Conservation (phyloP, 768 basidiomycete genomes). For the Leccinum obscurum region DNA sequence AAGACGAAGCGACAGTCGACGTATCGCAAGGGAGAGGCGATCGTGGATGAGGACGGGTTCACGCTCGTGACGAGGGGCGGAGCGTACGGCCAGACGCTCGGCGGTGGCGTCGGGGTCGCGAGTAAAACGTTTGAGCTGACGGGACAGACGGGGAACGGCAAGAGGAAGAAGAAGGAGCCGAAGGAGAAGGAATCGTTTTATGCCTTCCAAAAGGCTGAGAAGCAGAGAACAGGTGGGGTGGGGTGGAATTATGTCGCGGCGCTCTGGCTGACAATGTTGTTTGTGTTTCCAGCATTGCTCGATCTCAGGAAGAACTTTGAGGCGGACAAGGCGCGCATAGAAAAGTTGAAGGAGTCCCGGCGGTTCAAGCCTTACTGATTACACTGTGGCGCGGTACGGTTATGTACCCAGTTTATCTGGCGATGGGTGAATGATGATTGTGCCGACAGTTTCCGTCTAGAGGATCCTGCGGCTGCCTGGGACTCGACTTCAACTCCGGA, state of each 20-base stretch:
- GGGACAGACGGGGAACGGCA: conserved; percentile 33
- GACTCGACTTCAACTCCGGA: not conserved
- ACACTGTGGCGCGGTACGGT: not conserved
- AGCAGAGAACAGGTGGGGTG: conserved; percentile 74
- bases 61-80: conserved; percentile 93
- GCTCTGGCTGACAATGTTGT: conserved; percentile 4
- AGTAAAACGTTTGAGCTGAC: conserved; percentile 54
- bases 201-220: conserved; percentile 87
- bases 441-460: too few species aligned
- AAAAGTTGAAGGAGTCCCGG: conserved; percentile 59
- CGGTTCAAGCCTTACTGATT: conserved; percentile 85
- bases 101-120: conserved; percentile 71
- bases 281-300: conserved; percentile 44
- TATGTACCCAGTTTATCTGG: not conserved
- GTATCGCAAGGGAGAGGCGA: conserved; percentile 80
- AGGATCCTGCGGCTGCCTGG: not conserved
- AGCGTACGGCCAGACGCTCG: conserved; percentile 83
- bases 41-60: conserved; percentile 94
- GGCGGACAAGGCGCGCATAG: conserved; percentile 67
- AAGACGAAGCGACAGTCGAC: conserved; percentile 60
- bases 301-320: conserved; percentile 79
- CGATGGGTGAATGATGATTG: not conserved
- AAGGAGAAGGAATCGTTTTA: conserved; percentile 82
- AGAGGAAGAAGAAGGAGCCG: conserved; percentile 51
- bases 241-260: not conserved